Evolutionary conservation across 1,284 basidiomycete species (phyloP).

Genomic region (Schizophyllum amplum): DNA sequence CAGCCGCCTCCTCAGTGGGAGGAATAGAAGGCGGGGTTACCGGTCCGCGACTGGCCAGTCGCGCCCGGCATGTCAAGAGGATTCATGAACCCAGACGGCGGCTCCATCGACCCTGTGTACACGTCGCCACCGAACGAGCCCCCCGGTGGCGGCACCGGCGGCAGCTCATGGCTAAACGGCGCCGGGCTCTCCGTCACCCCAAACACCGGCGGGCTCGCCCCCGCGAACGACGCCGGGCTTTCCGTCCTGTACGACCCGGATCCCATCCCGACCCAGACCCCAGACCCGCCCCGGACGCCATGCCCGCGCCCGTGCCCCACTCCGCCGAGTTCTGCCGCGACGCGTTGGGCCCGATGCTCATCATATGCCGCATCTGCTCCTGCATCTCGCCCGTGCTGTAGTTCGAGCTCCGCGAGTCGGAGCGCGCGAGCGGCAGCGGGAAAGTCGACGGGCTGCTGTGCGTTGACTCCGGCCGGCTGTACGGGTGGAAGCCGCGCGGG

Average conservation of each 20-base stretch:
- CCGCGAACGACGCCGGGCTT: not conserved
- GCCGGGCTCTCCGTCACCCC: not conserved
- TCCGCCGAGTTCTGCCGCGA: not conserved
- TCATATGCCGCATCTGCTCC: slow-evolving; percentile 34
- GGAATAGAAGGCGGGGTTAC: not conserved
- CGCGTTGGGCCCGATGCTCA: slow-evolving; percentile 21
- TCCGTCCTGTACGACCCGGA: not conserved
- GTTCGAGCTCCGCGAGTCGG: slow-evolving; percentile 32
- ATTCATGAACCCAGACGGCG: not conserved
- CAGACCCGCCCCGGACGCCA: not conserved
- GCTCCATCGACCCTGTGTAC: not conserved
- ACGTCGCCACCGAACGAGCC: not conserved
- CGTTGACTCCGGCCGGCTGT: slow-evolving; percentile 30
- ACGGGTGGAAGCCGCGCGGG: slow-evolving; percentile 47
- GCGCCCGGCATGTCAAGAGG: not conserved
- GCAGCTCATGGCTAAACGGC: not conserved
- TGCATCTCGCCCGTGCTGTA: slow-evolving; percentile 21
- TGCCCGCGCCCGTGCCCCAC: slow-evolving; percentile 2
- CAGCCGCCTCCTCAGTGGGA: not conserved
- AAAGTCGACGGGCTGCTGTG: slow-evolving; percentile 53
- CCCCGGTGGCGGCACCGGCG: not conserved
- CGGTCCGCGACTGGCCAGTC: not conserved
- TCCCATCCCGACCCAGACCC: not conserved
- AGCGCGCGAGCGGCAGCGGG: slow-evolving; percentile 29
- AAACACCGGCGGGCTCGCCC: slow-evolving; percentile 4